Conservation (phyloP, 352 stramenopile genomes). For the Pythium brassicae region DNA sequence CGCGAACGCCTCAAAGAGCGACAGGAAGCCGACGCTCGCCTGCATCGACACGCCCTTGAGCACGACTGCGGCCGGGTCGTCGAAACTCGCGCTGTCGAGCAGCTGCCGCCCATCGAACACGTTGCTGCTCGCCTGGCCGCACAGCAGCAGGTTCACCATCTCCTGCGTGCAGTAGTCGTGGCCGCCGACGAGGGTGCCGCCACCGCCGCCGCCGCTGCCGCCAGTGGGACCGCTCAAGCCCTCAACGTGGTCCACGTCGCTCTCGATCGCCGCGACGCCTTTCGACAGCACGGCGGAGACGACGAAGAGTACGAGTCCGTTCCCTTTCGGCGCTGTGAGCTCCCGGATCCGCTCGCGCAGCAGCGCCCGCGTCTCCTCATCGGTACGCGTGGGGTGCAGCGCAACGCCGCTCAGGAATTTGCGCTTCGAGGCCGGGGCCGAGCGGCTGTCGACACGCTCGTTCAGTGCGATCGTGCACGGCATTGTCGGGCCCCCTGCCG, state of each 20-base stretch:
- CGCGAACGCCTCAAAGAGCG: constrained; percentile 90
- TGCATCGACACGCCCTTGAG: constrained; percentile 63
- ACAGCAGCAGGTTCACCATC: constrained; percentile 95
- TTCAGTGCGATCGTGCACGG: constrained; percentile 40
- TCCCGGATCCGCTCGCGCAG: constrained; percentile 28
- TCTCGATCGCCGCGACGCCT: constrained; percentile 39
- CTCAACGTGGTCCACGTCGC: constrained; percentile 85
- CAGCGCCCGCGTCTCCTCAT: constrained; percentile 34
- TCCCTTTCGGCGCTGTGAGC: constrained; percentile 52
- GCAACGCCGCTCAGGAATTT: constrained; percentile 43
- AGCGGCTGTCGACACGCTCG: constrained; percentile 5
- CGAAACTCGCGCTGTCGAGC: constrained; percentile 54
- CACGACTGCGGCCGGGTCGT: constrained; percentile 57
- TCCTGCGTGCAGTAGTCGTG: constrained; percentile 93
- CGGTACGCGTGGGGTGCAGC: constrained; percentile 25
- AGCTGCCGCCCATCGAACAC: constrained; percentile 92
- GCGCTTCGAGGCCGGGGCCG: constrained; percentile 16
- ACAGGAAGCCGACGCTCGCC: constrained; percentile 81
- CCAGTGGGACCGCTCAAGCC: constrained; percentile 22
- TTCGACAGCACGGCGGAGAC: constrained; percentile 65
- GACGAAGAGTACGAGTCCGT: constrained; percentile 72
- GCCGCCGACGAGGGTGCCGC: constrained; percentile 67
- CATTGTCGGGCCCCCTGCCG: constrained; percentile 9
- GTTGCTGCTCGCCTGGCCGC: constrained; percentile 90
- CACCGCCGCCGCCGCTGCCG: constrained; percentile 25